A percentile compares a stretch with the other conserved stretches of the same genome.
phyloP scores from a whole-genome alignment of 306 rosid species.

The Glycyrrhiza uralensis region DNA sequence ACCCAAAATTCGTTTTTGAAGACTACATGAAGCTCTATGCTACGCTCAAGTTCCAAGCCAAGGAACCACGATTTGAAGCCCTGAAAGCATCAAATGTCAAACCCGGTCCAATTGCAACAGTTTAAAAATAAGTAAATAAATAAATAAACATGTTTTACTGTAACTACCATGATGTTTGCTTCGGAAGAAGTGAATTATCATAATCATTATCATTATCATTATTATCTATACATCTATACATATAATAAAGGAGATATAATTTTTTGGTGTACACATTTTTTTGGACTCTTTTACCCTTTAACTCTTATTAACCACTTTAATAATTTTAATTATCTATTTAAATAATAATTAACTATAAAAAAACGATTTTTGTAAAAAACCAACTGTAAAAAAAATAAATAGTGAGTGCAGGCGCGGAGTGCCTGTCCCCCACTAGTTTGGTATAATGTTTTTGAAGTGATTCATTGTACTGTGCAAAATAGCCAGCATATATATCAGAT shows the following conservation, averaged over 20 bases:
- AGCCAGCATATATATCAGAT: background rate
- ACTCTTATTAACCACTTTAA: no score
- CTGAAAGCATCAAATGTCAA: constrained; percentile 45
- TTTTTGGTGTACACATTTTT: no score
- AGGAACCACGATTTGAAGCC: constrained; percentile 89
- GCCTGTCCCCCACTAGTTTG: no score
- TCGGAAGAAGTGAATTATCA: background rate
- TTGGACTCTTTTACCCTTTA: no score
- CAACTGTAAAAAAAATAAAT: no score
- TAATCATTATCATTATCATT: background rate
- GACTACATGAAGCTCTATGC: constrained; percentile 91
- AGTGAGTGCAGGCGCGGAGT: no score
- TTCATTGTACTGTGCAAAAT: background rate
- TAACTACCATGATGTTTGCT: background rate
- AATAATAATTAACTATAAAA: no score
- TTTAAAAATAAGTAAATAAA: no score
- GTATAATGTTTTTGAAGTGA: background rate
- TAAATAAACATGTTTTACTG: background rate
- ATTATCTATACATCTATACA: no score
- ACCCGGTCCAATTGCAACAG: constrained; percentile 64
- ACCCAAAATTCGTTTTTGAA: constrained; percentile 85
- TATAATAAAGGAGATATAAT: no score
- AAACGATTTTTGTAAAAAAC: no score
- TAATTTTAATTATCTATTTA: no score
- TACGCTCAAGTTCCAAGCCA: constrained; percentile 65